A percentile compares a stretch with the other conserved stretches of the same genome.
phyloP scores from a whole-genome alignment of 768 basidiomycete genomes.

The Hemileccinum rubropunctum region DNA sequence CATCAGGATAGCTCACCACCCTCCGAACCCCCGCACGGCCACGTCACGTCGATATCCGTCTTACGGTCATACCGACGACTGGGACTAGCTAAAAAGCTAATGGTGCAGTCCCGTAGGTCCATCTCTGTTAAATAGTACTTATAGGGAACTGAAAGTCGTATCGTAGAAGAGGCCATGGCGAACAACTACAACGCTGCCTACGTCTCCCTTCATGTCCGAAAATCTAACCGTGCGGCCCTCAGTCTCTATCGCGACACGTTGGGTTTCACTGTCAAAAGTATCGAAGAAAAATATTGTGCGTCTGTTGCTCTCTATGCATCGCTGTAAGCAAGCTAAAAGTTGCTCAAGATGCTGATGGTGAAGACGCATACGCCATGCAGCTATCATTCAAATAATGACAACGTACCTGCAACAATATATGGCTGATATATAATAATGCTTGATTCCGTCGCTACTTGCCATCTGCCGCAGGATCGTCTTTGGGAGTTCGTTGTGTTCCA shows the following conservation, averaged over 20 bases:
- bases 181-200: constrained; percentile 80
- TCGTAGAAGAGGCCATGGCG: constrained; percentile 85
- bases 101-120: constrained; percentile 85
- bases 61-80: constrained; percentile 86
- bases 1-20: constrained; percentile 49
- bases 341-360: constrained; percentile 82
- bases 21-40: constrained; percentile 67
- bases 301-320: constrained; percentile 15
- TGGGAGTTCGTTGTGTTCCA: not conserved
- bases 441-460: constrained; percentile 1
- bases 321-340: constrained; percentile 7
- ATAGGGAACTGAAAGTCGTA: constrained; percentile 1
- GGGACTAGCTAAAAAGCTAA: constrained; percentile 90
- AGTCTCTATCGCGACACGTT: constrained; percentile 85
- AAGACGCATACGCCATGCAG: constrained; percentile 92
- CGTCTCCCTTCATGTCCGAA: constrained; percentile 88
- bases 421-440: constrained; percentile 9
- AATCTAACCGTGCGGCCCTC: constrained; percentile 92
- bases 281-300: constrained; percentile 92
- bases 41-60: constrained; percentile 96
- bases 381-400: constrained; percentile 47
- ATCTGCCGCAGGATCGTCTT: not conserved
- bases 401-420: not conserved
- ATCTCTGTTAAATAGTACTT: not conserved
- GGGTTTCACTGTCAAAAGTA: constrained; percentile 81